phyloP scores from a whole-genome alignment of 768 basidiomycete species.

The Termitomyces sp. region DNA sequence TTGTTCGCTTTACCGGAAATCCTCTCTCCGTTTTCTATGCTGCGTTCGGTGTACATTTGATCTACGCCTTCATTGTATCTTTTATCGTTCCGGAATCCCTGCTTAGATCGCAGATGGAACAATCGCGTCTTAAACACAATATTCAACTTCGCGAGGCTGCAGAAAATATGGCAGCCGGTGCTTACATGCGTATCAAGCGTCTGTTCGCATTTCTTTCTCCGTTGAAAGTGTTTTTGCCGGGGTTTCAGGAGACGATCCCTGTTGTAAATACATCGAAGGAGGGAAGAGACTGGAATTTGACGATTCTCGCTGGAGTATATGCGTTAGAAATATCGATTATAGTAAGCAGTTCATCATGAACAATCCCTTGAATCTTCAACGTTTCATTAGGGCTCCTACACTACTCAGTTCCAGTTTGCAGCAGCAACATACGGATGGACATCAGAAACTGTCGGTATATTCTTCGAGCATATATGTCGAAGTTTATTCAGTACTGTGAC shows the following conservation, averaged over 20 bases:
- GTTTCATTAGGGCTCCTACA: slow-evolving; percentile 42
- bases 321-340: slow-evolving; percentile 44
- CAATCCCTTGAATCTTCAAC: neutral
- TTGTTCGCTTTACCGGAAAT: slow-evolving; percentile 52
- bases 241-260: slow-evolving; percentile 14
- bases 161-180: slow-evolving; percentile 11
- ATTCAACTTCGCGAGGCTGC: slow-evolving; percentile 22
- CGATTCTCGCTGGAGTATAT: slow-evolving; percentile 47
- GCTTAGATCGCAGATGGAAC: slow-evolving; percentile 41
- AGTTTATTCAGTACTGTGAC: neutral
- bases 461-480: neutral
- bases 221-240: slow-evolving; percentile 58
- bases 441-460: slow-evolving; percentile 49
- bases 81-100: slow-evolving; percentile 78
- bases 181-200: slow-evolving; percentile 35
- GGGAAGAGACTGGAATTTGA: slow-evolving; percentile 62
- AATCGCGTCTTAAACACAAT: slow-evolving; percentile 29
- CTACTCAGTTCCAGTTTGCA: slow-evolving; percentile 63
- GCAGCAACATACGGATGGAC: slow-evolving; percentile 59
- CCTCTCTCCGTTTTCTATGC: slow-evolving; percentile 70
- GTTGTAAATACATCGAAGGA: slow-evolving; percentile 33
- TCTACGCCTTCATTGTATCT: slow-evolving; percentile 45
- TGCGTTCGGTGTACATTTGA: slow-evolving; percentile 41
- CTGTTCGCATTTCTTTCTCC: slow-evolving; percentile 66
- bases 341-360: slow-evolving; percentile 20